Evolutionary conservation across 345 rosid genomes (phyloP).

Genomic region (Crucihimalaya himalaica): DNA sequence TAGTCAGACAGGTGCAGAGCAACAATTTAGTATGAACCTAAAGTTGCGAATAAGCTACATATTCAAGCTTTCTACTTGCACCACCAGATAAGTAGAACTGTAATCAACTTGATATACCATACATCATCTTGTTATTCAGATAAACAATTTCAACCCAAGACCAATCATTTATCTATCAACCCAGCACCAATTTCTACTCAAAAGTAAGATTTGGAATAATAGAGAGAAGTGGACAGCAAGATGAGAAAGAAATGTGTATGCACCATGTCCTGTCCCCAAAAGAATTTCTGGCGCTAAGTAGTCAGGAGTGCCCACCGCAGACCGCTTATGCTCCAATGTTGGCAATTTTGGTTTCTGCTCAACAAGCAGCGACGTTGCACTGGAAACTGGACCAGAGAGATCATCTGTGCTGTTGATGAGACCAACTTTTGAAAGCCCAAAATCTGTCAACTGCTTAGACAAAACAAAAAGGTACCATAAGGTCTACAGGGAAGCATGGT

Average conservation of each 20-base stretch:
- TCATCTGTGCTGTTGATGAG: constrained; percentile 92
- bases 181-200: constrained; percentile 3
- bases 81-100: constrained; percentile 4
- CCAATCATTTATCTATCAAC: constrained; percentile 15
- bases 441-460: constrained; percentile 39
- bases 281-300: constrained; percentile 96
- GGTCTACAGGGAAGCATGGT: constrained; percentile 9
- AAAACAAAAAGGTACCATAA: constrained; percentile 15
- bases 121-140: constrained; percentile 17
- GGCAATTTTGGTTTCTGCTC: constrained; percentile 64
- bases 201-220: constrained; percentile 16
- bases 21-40: constrained; percentile 10
- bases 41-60: background rate
- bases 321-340: constrained; percentile 69
- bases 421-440: constrained; percentile 56
- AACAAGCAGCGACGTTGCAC: constrained; percentile 68
- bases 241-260: constrained; percentile 42
- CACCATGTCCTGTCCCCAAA: constrained; percentile 96
- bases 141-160: constrained; percentile 7
- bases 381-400: constrained; percentile 78
- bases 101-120: constrained; percentile 12
- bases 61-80: constrained; percentile 1
- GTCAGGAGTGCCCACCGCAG: constrained; percentile 97
- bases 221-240: background rate
- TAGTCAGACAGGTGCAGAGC: background rate